phyloP scores from a whole-genome alignment of 2,329 filamentous ascomycete species.

The Aspergillus tanneri region DNA sequence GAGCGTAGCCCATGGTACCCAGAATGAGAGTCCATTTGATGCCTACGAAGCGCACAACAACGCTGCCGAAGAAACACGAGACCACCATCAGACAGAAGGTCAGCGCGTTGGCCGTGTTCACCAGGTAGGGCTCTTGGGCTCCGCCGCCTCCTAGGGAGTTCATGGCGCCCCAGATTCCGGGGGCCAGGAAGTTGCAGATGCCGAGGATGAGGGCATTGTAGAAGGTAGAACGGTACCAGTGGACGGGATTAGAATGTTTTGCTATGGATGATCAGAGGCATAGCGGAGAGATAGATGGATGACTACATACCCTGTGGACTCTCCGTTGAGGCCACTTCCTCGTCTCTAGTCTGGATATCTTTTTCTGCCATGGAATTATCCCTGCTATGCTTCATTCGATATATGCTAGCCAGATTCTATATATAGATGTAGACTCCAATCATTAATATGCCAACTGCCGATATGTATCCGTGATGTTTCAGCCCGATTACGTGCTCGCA shows the following conservation, averaged over 20 bases:
- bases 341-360: conserved; percentile 16
- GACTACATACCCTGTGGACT: no score
- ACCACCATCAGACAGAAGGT: conserved; percentile 73
- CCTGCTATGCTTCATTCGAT: no score
- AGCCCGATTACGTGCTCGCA: conserved; percentile 36
- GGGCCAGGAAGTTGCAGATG: conserved; percentile 67
- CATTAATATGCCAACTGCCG: no score
- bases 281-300: no score
- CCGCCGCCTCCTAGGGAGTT: conserved; percentile 71
- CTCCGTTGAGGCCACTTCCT: conserved; percentile 14
- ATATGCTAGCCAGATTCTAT: no score
- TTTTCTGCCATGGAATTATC: conserved; percentile 22
- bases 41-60: conserved; percentile 65
- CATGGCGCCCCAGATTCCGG: conserved; percentile 72
- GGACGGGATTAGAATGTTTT: conserved; percentile 51
- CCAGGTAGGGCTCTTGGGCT: conserved; percentile 61
- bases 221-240: conserved; percentile 70
- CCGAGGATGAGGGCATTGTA: conserved; percentile 72
- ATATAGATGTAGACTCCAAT: neutral
- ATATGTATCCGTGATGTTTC: conserved; percentile 30
- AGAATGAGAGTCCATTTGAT: conserved; percentile 71
- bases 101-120: conserved; percentile 69
- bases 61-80: conserved; percentile 65
- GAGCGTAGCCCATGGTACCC: conserved; percentile 70
- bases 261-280: no score